Base-by-base conservation (phyloP, 257 asterid genomes). In the Jacaranda mimosifolia region DNA sequence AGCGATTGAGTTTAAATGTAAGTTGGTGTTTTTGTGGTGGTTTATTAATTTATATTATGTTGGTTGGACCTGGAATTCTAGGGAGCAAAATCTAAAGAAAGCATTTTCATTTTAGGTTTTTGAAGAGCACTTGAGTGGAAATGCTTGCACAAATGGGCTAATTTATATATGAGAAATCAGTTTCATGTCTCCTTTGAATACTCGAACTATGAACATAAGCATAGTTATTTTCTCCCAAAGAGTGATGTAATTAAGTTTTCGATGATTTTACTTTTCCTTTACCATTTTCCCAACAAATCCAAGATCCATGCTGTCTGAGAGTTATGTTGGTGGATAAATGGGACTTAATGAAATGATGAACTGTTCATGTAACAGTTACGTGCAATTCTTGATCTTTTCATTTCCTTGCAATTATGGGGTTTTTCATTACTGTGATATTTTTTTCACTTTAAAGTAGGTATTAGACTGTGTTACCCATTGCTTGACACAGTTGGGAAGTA, bases 11-110 rank as follows among this genome's bases (percentile, higher is more conserved):
- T 67, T 77, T 45, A 40, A 48, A 6, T 48, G 45, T 21, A 8
- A 59, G 77, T 62, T 68, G 74, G 66, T 4, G 55, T 68, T 78
- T 75, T 45, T 17, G 17, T 49, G 19, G 58, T 57, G 63, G 39
- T 52, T 36, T 75, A 26, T 63, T 40, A 13, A 21, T 75, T 53
- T 15, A 0, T 17, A 48, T 21, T 59, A 39, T 62, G 46, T 38
- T 14, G 6, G 5, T 53, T 48, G 14, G 72, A 17, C 10, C 8
- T 45, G 19, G 43, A 39, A 36, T 52, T 64, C 38, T 18, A 40
- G 19, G 18, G 21, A 56, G 55, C 9, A 72, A 72, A 57, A 42
- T 63, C 62, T 48, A 15, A 52, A 70, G 32, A 36, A 36, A 51
- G 49, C 7, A 3, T 40, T 9, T 57, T 17, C 4, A 14, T 19